Evolutionary conservation across 2,329 filamentous ascomycete genomes (phyloP).

Genomic region (Trichoderma sp.): DNA sequence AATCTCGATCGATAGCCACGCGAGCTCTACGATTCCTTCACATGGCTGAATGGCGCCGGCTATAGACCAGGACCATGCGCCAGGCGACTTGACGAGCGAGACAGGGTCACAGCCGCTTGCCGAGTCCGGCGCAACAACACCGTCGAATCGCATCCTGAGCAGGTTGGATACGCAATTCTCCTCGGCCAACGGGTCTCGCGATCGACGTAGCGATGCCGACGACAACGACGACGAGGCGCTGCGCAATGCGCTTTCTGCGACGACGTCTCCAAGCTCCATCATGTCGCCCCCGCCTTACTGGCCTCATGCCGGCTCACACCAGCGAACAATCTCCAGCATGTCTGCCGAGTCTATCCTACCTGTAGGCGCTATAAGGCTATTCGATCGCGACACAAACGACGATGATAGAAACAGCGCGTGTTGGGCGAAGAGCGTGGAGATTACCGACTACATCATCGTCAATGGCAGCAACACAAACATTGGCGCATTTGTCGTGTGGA

Average conservation of each 20-base stretch:
- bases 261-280: slow-evolving; percentile 33
- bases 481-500: slow-evolving; percentile 96
- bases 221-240: slow-evolving; percentile 17
- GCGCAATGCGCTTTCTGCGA: slow-evolving; percentile 29
- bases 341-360: slow-evolving; percentile 54
- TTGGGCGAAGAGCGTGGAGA: slow-evolving; percentile 65
- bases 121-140: neutral
- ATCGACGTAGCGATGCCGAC: slow-evolving; percentile 16
- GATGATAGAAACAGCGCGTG: slow-evolving; percentile 58
- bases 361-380: slow-evolving; percentile 58
- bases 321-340: slow-evolving; percentile 44
- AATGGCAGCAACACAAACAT: slow-evolving; percentile 58
- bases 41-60: slow-evolving; percentile 40
- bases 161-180: slow-evolving; percentile 4
- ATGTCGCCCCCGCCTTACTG: slow-evolving; percentile 51
- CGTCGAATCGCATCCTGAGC: neutral
- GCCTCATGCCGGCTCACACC: slow-evolving; percentile 38
- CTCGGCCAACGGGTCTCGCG: neutral
- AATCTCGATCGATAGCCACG: slow-evolving; percentile 2
- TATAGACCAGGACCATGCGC: slow-evolving; percentile 31
- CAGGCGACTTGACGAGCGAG: slow-evolving; percentile 27
- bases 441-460: slow-evolving; percentile 58
- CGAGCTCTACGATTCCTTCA: slow-evolving; percentile 17
- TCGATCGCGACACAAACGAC: slow-evolving; percentile 61
- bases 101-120: slow-evolving; percentile 20